A percentile compares a stretch with the other conserved stretches of the same genome.
These are phyloP conservation scores for Daphne laureola DNA, from an alignment of 441 rosid species.

Conservation along the genomic window DNA sequence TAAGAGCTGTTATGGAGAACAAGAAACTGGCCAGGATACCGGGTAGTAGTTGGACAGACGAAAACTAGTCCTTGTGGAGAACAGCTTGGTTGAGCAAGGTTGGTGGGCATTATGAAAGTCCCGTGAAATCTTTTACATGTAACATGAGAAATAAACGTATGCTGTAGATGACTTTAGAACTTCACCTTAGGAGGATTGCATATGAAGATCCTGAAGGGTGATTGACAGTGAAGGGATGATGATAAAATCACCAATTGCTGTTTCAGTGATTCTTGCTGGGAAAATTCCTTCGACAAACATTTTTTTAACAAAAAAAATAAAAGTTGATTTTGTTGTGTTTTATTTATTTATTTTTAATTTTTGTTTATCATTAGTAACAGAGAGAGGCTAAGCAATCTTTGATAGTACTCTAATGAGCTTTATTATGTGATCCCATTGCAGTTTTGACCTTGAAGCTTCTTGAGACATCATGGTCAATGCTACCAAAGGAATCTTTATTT, in stretches of 20 bases:
- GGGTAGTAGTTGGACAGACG: conserved; percentile 33
- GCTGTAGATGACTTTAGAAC: too few species aligned
- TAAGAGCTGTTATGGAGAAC: conserved; percentile 23
- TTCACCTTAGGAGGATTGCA: too few species aligned
- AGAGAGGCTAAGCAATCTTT: background rate
- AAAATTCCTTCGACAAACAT: background rate
- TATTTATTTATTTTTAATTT: background rate
- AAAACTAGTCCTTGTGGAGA: conserved; percentile 4
- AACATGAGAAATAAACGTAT: too few species aligned
- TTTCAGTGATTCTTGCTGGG: too few species aligned
- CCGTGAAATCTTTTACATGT: too few species aligned
- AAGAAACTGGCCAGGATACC: conserved; percentile 25
- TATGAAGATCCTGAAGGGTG: too few species aligned
- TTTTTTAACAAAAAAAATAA: too few species aligned
- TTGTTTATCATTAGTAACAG: background rate
- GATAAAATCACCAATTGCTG: too few species aligned
- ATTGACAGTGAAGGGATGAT: too few species aligned
- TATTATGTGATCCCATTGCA: conserved; percentile 9
- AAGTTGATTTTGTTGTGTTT: background rate
- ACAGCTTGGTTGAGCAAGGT: too few species aligned
- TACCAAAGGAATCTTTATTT: conserved; percentile 72
- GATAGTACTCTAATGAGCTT: conserved; percentile 4
- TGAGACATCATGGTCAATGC: conserved; percentile 62
- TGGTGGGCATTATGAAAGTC: too few species aligned
- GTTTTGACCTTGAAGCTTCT: conserved; percentile 12